Evolutionary conservation across 2,329 filamentous ascomycete species (phyloP), one percentile per base, ranked within the genome.

Genomic region (Xylariaceae sp.): DNA sequence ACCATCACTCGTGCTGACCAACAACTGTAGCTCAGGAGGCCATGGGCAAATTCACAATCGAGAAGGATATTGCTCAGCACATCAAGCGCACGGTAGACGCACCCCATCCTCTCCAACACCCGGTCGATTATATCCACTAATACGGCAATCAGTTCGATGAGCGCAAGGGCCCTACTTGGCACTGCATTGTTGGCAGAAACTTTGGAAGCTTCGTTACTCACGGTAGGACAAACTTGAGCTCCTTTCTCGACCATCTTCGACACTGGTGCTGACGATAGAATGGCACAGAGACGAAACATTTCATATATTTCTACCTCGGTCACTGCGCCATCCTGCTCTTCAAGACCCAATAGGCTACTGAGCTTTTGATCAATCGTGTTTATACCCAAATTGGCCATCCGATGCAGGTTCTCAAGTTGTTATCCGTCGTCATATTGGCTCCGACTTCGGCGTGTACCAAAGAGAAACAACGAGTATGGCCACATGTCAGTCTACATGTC

Each of bases 271-370:
- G 43, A 54, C 59, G 31, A 42, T 22, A 11, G 15, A 3, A 9
- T 9, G 12, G 4, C 39, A 35, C 75, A 96, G 94, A 97, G 73
- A 97, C 94, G 27, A 97, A 97, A 76, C 94, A 99, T 74, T 99
- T 99, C 77, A 96, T 99, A 70, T 99, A 99, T 77, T 99, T 99
- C 77, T 99, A 99, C 76, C 87, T 99, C 52, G 94, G 94, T 47
- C 94, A 97, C 78, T 96, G 90, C 71, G 94, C 94, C 52, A 97
- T 99, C 68, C 81, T 99, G 49, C 85, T 99, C 46, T 99, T 97
- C 84, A 99, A 99, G 81, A 99, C 94, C 38, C 92, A 96, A 82
- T 97, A 84, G 41, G 17, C 17, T 19, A 18, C 32, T 22, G 19
- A 39, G 31, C 27, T 33, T 33, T 30, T 19, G n/a, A 17, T 27